These are phyloP conservation scores for Aspergillus pseudoterreus DNA, from an alignment of 2,329 filamentous ascomycete species.

Conservation along the genomic window DNA sequence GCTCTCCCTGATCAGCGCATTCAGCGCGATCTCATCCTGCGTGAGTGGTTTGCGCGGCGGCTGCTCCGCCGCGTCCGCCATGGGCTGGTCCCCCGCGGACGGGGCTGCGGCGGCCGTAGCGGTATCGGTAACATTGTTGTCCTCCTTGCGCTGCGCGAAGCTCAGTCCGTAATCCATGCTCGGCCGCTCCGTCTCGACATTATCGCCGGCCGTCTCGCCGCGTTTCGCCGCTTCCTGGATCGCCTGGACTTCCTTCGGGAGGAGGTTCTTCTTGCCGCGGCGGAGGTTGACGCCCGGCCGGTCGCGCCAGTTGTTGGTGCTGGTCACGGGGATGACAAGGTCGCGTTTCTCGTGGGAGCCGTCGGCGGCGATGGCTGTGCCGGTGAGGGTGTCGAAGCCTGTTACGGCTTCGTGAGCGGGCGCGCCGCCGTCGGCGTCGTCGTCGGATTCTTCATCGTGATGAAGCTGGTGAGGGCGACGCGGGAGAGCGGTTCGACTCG, in stretches of 20 bases:
- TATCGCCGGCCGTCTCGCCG: constrained; percentile 27
- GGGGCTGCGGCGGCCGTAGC: neutral
- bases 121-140: constrained; percentile 15
- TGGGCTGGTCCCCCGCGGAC: constrained; percentile 21
- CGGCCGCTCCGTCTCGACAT: constrained; percentile 49
- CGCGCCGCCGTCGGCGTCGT: constrained; percentile 31
- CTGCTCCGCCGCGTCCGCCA: constrained; percentile 20
- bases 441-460: constrained; percentile 57
- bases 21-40: constrained; percentile 62
- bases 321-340: constrained; percentile 75
- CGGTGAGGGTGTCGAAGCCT: constrained; percentile 50
- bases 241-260: constrained; percentile 56
- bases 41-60: constrained; percentile 38
- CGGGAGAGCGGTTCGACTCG: constrained; percentile 19
- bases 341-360: constrained; percentile 51
- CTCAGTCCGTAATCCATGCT: constrained; percentile 55
- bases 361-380: constrained; percentile 40
- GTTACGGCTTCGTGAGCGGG: constrained; percentile 46
- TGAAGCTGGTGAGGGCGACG: constrained; percentile 28
- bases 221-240: constrained; percentile 40
- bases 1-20: constrained; percentile 60
- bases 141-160: constrained; percentile 35
- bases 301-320: constrained; percentile 71
- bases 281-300: constrained; percentile 44
- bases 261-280: constrained; percentile 57